Conservation (phyloP, 2,329 filamentous ascomycete genomes). For the Penicillium brevicompactum region DNA sequence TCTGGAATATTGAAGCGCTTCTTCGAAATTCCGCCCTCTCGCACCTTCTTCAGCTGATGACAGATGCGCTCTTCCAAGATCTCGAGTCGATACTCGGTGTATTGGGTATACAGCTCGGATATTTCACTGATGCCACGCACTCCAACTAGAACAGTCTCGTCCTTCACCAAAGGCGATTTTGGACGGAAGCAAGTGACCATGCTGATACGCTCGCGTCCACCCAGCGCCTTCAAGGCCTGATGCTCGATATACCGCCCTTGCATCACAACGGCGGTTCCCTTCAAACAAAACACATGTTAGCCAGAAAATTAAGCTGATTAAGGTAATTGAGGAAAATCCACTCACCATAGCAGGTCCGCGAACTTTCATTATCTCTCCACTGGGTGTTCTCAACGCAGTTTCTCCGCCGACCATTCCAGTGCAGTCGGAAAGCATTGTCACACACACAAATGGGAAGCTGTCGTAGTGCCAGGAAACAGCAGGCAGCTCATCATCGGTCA, state of each 20-base stretch:
- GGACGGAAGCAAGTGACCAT: slow-evolving; percentile 66
- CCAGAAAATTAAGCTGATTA: neutral
- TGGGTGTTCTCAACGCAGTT: slow-evolving; percentile 59
- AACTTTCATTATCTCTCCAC: slow-evolving; percentile 59
- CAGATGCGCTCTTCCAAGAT: slow-evolving; percentile 60
- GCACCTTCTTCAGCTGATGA: slow-evolving; percentile 13
- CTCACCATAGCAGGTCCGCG: slow-evolving; percentile 62
- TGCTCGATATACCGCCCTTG: slow-evolving; percentile 66
- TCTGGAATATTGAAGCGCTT: slow-evolving; percentile 24
- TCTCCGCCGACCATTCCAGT: slow-evolving; percentile 66
- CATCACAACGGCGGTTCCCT: slow-evolving; percentile 55
- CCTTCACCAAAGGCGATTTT: slow-evolving; percentile 53
- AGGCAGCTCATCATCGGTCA: slow-evolving; percentile 53
- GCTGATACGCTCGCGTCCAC: slow-evolving; percentile 61
- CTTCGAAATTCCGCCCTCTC: slow-evolving; percentile 13
- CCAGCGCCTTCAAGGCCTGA: slow-evolving; percentile 59
- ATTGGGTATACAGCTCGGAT: slow-evolving; percentile 59
- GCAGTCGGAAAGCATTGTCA: slow-evolving; percentile 68
- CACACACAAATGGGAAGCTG: slow-evolving; percentile 69
- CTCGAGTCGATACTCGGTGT: slow-evolving; percentile 60
- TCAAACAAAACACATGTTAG: neutral
- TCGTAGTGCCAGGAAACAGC: slow-evolving; percentile 67
- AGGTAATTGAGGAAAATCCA: neutral
- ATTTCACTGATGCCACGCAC: slow-evolving; percentile 59
- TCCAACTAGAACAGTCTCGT: slow-evolving; percentile 61